Base-by-base conservation (phyloP, 257 asterid species). In the Anisodus tanguticus region DNA sequence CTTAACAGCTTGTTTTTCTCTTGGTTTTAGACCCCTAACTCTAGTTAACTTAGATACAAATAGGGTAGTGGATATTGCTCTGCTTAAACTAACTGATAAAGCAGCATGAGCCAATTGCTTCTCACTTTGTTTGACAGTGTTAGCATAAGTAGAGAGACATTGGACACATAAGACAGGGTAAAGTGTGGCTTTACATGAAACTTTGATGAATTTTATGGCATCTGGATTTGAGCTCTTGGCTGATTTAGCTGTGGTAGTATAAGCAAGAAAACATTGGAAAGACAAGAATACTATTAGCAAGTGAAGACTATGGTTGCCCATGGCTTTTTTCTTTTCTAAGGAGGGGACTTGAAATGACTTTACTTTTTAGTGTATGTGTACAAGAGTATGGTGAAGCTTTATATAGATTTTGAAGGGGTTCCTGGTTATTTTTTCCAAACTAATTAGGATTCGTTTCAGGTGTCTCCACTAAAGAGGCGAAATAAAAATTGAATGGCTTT, bases 151-250 rank as follows among this genome's bases (percentile, higher is more conserved):
- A n/a, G 92, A 88, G 83, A 94, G 97, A 31, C 85, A 88, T 7
- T 79, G 87, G 79, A 93, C 6, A 78, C 98, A 94, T 7, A 92
- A 82, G 2, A 90, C 80, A 10, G 95, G 94, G 86, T 91, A 93
- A 39, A 88, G 89, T 2, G 97, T 91, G 88, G 90, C 83, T 82
- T 68, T 85, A 85, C 98, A 94, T 51, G 93, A 92, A 71, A 87
- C 55, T 57, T 81, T 68, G 85, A 93, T 90, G 93, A 91, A 90
- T 19, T 81, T 80, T 7, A 87, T 67, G 85, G 89, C 37, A 70
- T 69, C 51, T 64, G 88, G 17, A 45, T 58, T 57, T 63, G 91
- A 82, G 69, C 19, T 12, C 11, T 83, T 31, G 67, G 57, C 22
- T 9, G 88, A 60, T 16, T 53, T 16, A 78, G 89, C 85, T 8